Percentiles rank a stretch among this genome's conserved stretches.
phyloP scores from a whole-genome alignment of 1,284 basidiomycete species.

The Schizopora paradoxa region DNA sequence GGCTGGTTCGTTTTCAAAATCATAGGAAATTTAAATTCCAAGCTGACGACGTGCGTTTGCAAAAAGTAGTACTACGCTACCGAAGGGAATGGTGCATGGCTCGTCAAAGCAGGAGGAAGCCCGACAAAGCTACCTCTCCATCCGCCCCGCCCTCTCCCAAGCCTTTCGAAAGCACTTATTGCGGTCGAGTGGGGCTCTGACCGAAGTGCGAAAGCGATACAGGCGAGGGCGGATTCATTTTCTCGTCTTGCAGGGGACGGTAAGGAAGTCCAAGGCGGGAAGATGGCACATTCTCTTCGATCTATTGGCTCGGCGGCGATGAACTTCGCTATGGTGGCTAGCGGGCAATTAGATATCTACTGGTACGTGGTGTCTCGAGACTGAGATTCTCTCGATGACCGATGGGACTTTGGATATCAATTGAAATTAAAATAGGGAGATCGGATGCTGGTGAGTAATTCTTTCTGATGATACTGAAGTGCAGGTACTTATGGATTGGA shows the following conservation, averaged over 20 bases:
- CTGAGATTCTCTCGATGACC: background rate
- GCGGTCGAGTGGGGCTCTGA: slow-evolving; percentile 94
- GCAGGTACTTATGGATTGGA: background rate
- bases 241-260: slow-evolving; percentile 74
- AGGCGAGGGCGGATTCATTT: slow-evolving; percentile 69
- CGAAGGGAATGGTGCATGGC: slow-evolving; percentile 75
- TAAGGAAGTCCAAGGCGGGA: slow-evolving; percentile 56
- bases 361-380: slow-evolving; percentile 46
- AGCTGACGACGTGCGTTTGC: background rate
- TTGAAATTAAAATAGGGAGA: slow-evolving; percentile 57
- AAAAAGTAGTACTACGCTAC: slow-evolving; percentile 70
- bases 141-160: slow-evolving; percentile 61
- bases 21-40: background rate
- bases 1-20: slow-evolving; percentile 46
- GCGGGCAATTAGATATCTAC: slow-evolving; percentile 79
- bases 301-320: slow-evolving; percentile 83
- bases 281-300: slow-evolving; percentile 85
- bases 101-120: slow-evolving; percentile 48
- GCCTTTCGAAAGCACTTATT: slow-evolving; percentile 78
- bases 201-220: slow-evolving; percentile 52
- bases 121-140: slow-evolving; percentile 72
- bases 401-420: background rate
- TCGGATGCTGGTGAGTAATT: slow-evolving; percentile 68
- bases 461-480: background rate
- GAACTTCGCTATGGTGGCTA: slow-evolving; percentile 79